Evolutionary conservation across 2,329 filamentous ascomycete genomes (phyloP).

Genomic region (Cercospora brassicicola): DNA sequence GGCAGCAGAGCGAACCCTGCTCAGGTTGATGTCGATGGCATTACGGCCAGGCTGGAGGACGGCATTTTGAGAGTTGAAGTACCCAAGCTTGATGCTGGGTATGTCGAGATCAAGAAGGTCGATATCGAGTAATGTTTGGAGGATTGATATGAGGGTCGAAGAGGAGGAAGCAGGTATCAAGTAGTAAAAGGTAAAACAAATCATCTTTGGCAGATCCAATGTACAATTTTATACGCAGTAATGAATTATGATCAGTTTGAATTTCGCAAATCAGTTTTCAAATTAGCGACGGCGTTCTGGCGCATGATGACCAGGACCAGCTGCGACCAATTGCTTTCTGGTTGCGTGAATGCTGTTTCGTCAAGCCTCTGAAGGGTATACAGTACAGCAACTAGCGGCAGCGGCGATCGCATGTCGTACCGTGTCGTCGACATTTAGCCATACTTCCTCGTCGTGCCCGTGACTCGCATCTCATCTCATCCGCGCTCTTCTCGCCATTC

Average conservation of each 20-base stretch:
- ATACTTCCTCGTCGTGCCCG: neutral
- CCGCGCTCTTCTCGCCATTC: neutral
- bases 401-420: neutral
- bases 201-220: neutral
- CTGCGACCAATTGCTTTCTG: neutral
- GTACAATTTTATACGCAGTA: neutral
- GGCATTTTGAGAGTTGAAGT: conserved; percentile 75
- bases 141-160: neutral
- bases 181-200: neutral
- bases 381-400: neutral
- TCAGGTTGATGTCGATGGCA: conserved; percentile 65
- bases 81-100: conserved; percentile 68
- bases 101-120: conserved; percentile 56
- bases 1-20: conserved; percentile 56
- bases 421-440: neutral
- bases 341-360: neutral
- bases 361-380: neutral
- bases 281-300: neutral
- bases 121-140: conserved; percentile 47
- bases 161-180: neutral
- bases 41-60: conserved; percentile 75
- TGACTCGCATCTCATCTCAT: neutral
- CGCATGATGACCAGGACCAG: neutral
- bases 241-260: neutral
- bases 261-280: neutral